A percentile compares a stretch with the other conserved stretches of the same genome.
These are phyloP conservation scores for Aspergillus fischeri DNA, from an alignment of 2,329 filamentous ascomycete species.

Conservation along the genomic window DNA sequence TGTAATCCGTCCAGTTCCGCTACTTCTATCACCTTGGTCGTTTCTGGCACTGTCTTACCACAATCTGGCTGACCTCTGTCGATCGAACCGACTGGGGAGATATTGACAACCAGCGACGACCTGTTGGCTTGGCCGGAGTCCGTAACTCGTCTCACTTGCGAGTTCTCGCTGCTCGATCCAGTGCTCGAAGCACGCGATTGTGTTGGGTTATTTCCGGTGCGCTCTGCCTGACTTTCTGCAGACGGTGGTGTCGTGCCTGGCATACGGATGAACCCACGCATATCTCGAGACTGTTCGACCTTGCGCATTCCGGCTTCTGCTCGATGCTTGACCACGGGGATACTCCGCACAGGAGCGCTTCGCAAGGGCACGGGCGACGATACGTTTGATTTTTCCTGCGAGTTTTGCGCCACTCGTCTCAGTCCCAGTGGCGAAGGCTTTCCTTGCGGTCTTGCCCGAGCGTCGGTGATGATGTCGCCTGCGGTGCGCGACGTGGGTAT, in stretches of 20 bases:
- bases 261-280: slow-evolving; percentile 38
- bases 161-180: slow-evolving; percentile 2
- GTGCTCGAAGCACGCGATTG: not conserved
- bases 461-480: slow-evolving; percentile 25
- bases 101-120: not conserved
- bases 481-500: slow-evolving; percentile 16
- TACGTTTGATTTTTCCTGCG: slow-evolving; percentile 20
- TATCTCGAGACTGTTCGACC: slow-evolving; percentile 18
- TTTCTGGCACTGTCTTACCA: slow-evolving; percentile 3
- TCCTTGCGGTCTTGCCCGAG: slow-evolving; percentile 23
- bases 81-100: slow-evolving; percentile 2
- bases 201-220: slow-evolving; percentile 10
- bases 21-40: slow-evolving; percentile 21
- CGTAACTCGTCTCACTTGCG: slow-evolving; percentile 7
- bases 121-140: slow-evolving; percentile 1
- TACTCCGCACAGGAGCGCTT: slow-evolving; percentile 10
- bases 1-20: slow-evolving; percentile 36
- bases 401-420: slow-evolving; percentile 21
- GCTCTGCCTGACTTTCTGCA: slow-evolving; percentile 22
- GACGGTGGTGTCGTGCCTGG: slow-evolving; percentile 25
- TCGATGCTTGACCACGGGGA: slow-evolving; percentile 11
- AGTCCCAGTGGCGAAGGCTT: slow-evolving; percentile 24
- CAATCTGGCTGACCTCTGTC: not conserved
- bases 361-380: slow-evolving; percentile 20
- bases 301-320: slow-evolving; percentile 4